A percentile compares a stretch with the other conserved stretches of the same genome.
Evolutionary conservation across 495 filamentous ascomycete genomes (phyloP).

Genomic region (Diplogelasinospora grovesii): DNA sequence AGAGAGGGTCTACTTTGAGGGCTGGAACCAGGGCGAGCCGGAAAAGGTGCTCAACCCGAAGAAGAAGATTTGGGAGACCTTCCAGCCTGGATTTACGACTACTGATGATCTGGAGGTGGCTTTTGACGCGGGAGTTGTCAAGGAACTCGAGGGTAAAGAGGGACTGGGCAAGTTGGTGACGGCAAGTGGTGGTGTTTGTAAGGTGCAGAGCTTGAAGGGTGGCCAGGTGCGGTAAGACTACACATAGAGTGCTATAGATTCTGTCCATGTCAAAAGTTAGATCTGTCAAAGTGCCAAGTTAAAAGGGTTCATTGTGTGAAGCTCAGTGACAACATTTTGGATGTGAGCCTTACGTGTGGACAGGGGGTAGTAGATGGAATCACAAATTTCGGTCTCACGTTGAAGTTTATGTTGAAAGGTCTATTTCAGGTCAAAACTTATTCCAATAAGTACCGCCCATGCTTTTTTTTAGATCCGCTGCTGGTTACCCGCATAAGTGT

Average conservation of each 20-base stretch:
- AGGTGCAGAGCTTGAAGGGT: slow-evolving; percentile 63
- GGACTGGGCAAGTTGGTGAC: slow-evolving; percentile 64
- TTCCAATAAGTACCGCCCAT: too few species aligned
- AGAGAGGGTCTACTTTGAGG: slow-evolving; percentile 86
- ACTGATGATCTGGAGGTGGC: slow-evolving; percentile 71
- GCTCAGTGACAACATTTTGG: too few species aligned
- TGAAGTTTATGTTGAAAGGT: too few species aligned
- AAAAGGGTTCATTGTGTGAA: too few species aligned
- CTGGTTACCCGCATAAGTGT: too few species aligned
- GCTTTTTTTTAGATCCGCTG: too few species aligned
- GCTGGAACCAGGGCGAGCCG: slow-evolving; percentile 87
- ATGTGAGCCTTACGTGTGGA: too few species aligned
- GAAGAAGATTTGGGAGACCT: slow-evolving; percentile 97
- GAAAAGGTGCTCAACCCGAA: slow-evolving; percentile 93
- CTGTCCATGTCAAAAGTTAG: too few species aligned
- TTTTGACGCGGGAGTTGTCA: slow-evolving; percentile 40
- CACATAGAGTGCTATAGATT: neutral
- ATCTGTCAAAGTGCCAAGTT: too few species aligned
- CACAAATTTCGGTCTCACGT: too few species aligned
- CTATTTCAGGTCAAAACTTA: too few species aligned
- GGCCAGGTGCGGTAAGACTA: slow-evolving; percentile 58
- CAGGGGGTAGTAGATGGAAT: too few species aligned
- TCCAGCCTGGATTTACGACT: slow-evolving; percentile 91
- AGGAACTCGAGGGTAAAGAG: slow-evolving; percentile 50
- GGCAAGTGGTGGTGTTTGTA: slow-evolving; percentile 64